Base-by-base conservation (phyloP, 768 basidiomycete species). In the Lactifluus rugatus region DNA sequence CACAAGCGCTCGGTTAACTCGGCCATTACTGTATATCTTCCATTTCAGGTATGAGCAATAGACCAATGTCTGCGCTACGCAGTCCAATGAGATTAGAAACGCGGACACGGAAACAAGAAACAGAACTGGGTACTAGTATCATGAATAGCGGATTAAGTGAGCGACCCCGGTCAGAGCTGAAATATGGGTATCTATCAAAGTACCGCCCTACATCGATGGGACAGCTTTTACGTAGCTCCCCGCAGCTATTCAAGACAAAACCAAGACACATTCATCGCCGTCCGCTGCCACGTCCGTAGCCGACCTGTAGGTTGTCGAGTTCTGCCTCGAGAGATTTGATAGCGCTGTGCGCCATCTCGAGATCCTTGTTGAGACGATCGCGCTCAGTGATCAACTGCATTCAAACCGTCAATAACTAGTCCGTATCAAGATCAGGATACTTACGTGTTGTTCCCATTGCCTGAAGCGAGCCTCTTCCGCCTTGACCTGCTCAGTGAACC, bases 401-500 rank as follows among this genome's bases (percentile, higher is more conserved):
- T n/a, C 32, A 32, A 53, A 39, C 23, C n/a, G 68, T 66, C 54
- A 62, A 44, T 37, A n/a, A 56, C 41, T 17, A 16, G 21, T 19
- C 9, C 28, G 32, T 19, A 36, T 16, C 17, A 47, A 44, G 6
- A 4, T 34, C 10, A 37, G 31, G 53, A 57, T 34, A 79, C 88
- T 67, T 70, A 94, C 92, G 73, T 96, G 93, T 75, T 95, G 92
- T 71, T 98, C 96, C 96, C 96, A 99, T 66, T 97, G 93, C 71
- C 96, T 84, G 81, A 99, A 99, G 61, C 96, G 80, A 13, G 89
- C 81, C 70, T 99, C 96, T 77, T 99, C 96, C 57, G 91, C 79
- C 78, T 99, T 99, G 81, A 99, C 96, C 76, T 99, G 96, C 74
- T 99, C 96, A 31, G 96, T 99, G 75, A 99, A 99, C 62, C 93